phyloP scores from a whole-genome alignment of 2,329 filamentous ascomycete genomes.

The Colletotrichum lini region DNA sequence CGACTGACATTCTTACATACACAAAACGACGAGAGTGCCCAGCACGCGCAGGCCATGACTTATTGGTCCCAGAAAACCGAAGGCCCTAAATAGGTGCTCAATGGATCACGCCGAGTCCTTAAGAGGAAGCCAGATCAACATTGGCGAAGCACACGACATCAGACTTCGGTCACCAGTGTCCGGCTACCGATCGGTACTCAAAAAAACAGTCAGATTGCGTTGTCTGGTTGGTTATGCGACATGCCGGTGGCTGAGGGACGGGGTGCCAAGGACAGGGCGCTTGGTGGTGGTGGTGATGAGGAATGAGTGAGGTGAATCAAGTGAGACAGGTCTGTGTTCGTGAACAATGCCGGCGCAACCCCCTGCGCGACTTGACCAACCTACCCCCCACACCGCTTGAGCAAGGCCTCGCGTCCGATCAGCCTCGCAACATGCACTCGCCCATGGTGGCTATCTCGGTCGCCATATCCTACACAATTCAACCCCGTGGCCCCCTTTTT shows the following conservation, averaged over 20 bases:
- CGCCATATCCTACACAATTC: neutral
- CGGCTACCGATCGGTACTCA: constrained; percentile 17
- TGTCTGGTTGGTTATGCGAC: neutral
- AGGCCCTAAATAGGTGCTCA: neutral
- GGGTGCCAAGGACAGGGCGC: constrained; percentile 1
- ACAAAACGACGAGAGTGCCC: neutral
- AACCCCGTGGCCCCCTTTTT: constrained; percentile 4
- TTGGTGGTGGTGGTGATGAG: constrained; percentile 5
- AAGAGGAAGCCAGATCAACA: neutral
- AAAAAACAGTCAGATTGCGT: neutral
- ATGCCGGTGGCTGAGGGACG: constrained; percentile 1
- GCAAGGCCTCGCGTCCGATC: constrained; percentile 4
- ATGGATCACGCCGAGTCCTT: neutral
- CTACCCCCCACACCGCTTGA: constrained; percentile 5
- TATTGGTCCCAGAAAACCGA: neutral
- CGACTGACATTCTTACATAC: constrained; percentile 8
- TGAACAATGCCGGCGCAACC: constrained; percentile 15
- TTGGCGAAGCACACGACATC: neutral
- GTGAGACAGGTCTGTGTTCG: constrained; percentile 29
- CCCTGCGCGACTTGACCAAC: neutral
- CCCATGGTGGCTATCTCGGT: constrained; percentile 4
- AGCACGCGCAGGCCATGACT: too few species aligned
- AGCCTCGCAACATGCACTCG: neutral
- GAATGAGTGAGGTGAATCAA: neutral
- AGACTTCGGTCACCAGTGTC: neutral